phyloP scores from a whole-genome alignment of 2,329 filamentous ascomycete genomes.

The Exophiala mesophila region DNA sequence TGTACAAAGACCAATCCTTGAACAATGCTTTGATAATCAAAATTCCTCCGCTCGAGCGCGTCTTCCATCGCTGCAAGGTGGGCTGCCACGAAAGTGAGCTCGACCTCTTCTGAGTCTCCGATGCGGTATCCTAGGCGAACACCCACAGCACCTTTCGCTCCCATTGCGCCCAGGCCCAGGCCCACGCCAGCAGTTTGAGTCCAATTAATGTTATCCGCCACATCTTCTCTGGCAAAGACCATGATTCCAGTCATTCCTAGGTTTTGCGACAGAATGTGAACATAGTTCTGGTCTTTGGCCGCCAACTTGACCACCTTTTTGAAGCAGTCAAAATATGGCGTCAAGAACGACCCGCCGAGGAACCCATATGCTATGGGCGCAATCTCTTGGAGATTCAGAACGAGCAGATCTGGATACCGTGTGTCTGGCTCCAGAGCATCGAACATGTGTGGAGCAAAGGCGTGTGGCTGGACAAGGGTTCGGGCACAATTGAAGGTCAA shows the following conservation, averaged over 20 bases:
- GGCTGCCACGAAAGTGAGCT: slow-evolving; percentile 77
- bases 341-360: slow-evolving; percentile 74
- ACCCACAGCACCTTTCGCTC: slow-evolving; percentile 90
- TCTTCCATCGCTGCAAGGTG: slow-evolving; percentile 87
- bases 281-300: slow-evolving; percentile 53
- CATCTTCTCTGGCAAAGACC: slow-evolving; percentile 66
- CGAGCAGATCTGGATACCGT: slow-evolving; percentile 62
- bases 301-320: slow-evolving; percentile 67
- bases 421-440: slow-evolving; percentile 45
- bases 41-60: slow-evolving; percentile 68
- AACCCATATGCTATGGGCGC: slow-evolving; percentile 80
- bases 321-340: slow-evolving; percentile 69
- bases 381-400: slow-evolving; percentile 76
- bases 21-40: slow-evolving; percentile 83
- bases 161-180: slow-evolving; percentile 81
- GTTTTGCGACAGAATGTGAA: slow-evolving; percentile 65
- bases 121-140: slow-evolving; percentile 56
- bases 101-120: slow-evolving; percentile 28
- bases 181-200: slow-evolving; percentile 78
- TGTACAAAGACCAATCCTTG: slow-evolving; percentile 67
- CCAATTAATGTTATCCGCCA: slow-evolving; percentile 54
- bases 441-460: slow-evolving; percentile 68
- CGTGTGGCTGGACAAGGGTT: slow-evolving; percentile 60
- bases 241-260: slow-evolving; percentile 87
- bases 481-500: slow-evolving; percentile 89